Evolutionary conservation across 306 rosid genomes (phyloP), one percentile per base, ranked within the genome.

Genomic region (Vigna reflexopilosa): DNA sequence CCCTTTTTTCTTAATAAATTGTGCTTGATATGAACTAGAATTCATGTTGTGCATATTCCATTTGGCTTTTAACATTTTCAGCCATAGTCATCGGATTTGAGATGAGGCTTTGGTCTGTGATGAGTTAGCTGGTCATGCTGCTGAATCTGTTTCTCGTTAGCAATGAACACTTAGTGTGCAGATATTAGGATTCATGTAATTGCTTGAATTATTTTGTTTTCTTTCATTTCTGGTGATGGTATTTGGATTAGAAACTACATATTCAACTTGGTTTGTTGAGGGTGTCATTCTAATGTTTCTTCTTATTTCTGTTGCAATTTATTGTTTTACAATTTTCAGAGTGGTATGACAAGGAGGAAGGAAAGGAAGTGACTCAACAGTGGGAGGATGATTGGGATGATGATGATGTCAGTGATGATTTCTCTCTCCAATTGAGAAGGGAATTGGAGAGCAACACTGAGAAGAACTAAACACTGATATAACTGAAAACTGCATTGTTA

Each of bases 321-420:
- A 26, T 26, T 26, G 28, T 26, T 26, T 26, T 26, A 26, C 28
- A 26, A 26, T 3, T 26, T 26, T 17, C 88, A 91, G 97, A 87
- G 59, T 90, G 94, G 98, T 94, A 86, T 34, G 91, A 83, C 73
- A 85, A 83, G 66, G 98, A 93, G 83, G 98, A 87, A 81, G 94
- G 91, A 8, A 92, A 88, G 54, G 97, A 94, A 73, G 87, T 86
- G 75, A 82, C 87, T 8, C 98, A 92, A 70, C 97, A 94, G 84
- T 94, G 98, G 98, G 97, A 94, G 81, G 96, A 94, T 76, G 98
- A 94, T 58, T 94, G 98, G 98, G 98, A 94, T 59, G 97, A 92
- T 62, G 96, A 94, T 2, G 98, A 94, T 40, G 97, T 94, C 63
- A 90, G 90, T 5, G 98, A 94, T 57, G 98, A 94, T 81, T 94